Evolutionary conservation across 2,329 filamentous ascomycete genomes (phyloP), one percentile per base, ranked within the genome.

Genomic region (Apiospora kogelbergensis): DNA sequence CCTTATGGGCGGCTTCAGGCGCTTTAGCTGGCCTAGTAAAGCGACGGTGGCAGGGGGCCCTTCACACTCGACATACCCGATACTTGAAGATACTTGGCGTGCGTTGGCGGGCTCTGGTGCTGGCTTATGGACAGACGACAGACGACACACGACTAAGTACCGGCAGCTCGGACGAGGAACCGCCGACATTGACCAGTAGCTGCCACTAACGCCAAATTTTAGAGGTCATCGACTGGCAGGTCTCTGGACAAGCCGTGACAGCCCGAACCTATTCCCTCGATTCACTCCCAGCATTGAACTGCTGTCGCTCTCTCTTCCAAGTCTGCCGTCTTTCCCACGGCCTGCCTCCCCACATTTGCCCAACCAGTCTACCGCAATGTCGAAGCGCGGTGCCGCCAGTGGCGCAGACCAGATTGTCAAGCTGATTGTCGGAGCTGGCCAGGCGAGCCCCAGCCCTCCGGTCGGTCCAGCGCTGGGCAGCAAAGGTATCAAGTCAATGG

Each of bases 401-500:
- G 81, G 73, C 41, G 80, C 82, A 48, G 88, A 97, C 78, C 90
- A 93, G 82, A 90, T 98, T 70, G 95, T 99, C 80, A 99, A 98
- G 85, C 89, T 99, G 81, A 97, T 99, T 74, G 96, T 99, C 71
- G 96, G 95, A 76, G 96, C 96, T 69, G 96, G 96, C 33, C 94
- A 98, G 81, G 96, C 96, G 70, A 95, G 91, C 77, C 96, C 96
- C 40, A 97, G 94, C 82, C 96, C 96, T 42, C 96, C 96, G 5
- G 95, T 99, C 77, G 96, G 96, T 85, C 96, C 96, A 69, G 96
- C 96, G 67, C 88, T 99, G 73, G 96, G 96, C 83, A 95, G 91
- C 81, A 98, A 98, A 85, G 96, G 96, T 86, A 93, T 99, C 72
- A 99, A 99, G 86, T 97, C 93, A 69, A 99, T 99, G 91, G 96